A percentile compares a stretch with the other conserved stretches of the same genome.
Evolutionary conservation across 139 green algal species (phyloP).

Genomic region (Zygnema cylindricum): DNA sequence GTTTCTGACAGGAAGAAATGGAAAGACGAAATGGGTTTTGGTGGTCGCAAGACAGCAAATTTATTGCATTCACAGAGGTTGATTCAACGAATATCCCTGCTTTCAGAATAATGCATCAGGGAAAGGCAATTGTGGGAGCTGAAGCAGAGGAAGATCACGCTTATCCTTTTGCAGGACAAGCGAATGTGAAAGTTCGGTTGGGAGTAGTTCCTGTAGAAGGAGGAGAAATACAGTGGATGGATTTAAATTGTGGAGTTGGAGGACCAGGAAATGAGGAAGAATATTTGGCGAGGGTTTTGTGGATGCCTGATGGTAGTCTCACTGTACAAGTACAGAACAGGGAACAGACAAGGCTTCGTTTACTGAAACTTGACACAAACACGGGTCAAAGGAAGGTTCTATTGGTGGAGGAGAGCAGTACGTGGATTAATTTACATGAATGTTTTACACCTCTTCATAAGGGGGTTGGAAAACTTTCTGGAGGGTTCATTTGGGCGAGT

Average conservation of each 20-base stretch:
- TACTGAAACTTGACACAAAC: slow-evolving; percentile 41
- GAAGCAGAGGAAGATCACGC: slow-evolving; percentile 62
- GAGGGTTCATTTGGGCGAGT: slow-evolving; percentile 64
- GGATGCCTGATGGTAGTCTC: slow-evolving; percentile 54
- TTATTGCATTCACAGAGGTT: slow-evolving; percentile 61
- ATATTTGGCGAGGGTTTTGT: slow-evolving; percentile 63
- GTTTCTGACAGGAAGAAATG: slow-evolving; percentile 70
- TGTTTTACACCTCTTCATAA: slow-evolving; percentile 62
- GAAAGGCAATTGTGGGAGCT: slow-evolving; percentile 29
- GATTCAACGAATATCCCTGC: slow-evolving; percentile 48
- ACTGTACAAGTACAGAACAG: slow-evolving; percentile 63
- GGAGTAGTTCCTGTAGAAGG: slow-evolving; percentile 50
- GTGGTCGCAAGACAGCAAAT: slow-evolving; percentile 60
- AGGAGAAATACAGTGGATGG: slow-evolving; percentile 56
- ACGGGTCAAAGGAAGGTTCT: slow-evolving; percentile 41
- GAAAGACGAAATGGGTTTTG: slow-evolving; percentile 60
- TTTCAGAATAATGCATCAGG: slow-evolving; percentile 63
- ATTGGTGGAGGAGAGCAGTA: slow-evolving; percentile 48
- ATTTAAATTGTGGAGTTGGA: slow-evolving; percentile 58
- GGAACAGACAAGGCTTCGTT: slow-evolving; percentile 50
- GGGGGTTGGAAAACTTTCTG: not conserved
- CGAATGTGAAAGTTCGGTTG: slow-evolving; percentile 61
- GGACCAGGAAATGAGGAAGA: slow-evolving; percentile 40
- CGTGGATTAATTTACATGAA: slow-evolving; percentile 65
- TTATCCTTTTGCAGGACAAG: slow-evolving; percentile 64